Base-by-base conservation (phyloP, 169 alveolate species). In the Plasmodium cynomolgi region DNA sequence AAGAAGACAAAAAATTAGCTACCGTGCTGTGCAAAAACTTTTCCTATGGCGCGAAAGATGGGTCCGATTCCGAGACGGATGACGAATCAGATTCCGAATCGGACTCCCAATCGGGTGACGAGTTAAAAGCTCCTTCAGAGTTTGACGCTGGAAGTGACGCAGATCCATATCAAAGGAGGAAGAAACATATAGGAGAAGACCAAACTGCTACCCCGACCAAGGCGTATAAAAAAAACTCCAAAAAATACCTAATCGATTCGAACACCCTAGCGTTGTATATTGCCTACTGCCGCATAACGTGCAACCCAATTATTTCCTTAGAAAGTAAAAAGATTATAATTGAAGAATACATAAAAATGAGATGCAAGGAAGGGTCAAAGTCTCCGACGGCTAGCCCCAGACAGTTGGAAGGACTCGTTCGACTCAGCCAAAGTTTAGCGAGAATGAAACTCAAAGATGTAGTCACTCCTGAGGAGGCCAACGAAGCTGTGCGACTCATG, bases 371-470 rank as follows among this genome's bases (percentile, higher is more conserved):
- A 82, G 96, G 97, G 1, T 77, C 93, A 34, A 97, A 98, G 77
- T 96, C 98, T 54, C 98, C 98, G 47, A 97, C 99, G 3, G 99
- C 99, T 31, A 98, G 99, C 47, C 99, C 99, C 17, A 97, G 99
- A 79, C 98, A 98, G 96, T 96, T 99, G 81, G 99, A 99, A 96
- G 98, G 99, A 0, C 93, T 99, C 81, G 99, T 99, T 56, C 96
- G 99, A 54, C 94, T 99, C 39, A 95, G 99, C n/a, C 99, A 99
- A 96, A 98, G 99, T 3, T 93, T 98, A 31, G 99, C 99, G 9
- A 98, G 98, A 97, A 98, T 99, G 99, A 97, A 98, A 96, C 97
- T 98, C 54, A 93, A 98, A 31, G 96, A 97, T 44, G 95, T 91
- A 84, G 99, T 99, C 26, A 95, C 96, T 80, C 96, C 93, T 80